Evolutionary conservation across 192 early-diverging fungal species (phyloP).

Genomic region (Backusella psychrophila): DNA sequence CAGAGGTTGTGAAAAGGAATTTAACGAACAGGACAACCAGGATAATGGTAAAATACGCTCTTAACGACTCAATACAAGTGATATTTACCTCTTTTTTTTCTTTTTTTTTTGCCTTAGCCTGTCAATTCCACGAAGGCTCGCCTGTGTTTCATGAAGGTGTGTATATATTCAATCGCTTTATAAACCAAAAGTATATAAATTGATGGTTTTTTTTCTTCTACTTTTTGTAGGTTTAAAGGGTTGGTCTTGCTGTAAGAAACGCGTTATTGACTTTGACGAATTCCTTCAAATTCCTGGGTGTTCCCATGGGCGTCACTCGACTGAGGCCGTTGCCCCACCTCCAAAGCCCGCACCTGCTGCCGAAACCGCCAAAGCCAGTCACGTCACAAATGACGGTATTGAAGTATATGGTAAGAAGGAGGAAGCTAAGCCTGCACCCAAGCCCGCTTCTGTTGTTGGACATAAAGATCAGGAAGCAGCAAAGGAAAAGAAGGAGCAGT

Average conservation of each 20-base stretch:
- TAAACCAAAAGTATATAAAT: not conserved
- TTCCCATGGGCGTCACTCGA: conserved; percentile 70
- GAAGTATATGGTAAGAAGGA: conserved; percentile 39
- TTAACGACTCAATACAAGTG: not conserved
- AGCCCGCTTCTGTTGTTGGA: conserved; percentile 14
- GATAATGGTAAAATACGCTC: conserved; percentile 43
- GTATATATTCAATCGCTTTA: conserved; percentile 39
- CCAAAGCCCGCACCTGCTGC: conserved; percentile 19
- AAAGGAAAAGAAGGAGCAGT: conserved; percentile 57
- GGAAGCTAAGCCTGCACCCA: conserved; percentile 25
- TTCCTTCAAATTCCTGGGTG: conserved; percentile 92
- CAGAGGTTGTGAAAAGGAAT: conserved; percentile 87
- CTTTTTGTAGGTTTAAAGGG: conserved; percentile 60
- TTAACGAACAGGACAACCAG: conserved; percentile 68
- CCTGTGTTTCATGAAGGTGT: conserved; percentile 96
- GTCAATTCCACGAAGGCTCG: conserved; percentile 84
- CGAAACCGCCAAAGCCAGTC: conserved; percentile 27
- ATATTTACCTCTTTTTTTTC: no score
- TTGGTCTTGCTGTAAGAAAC: conserved; percentile 93
- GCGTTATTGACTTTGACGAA: conserved; percentile 88
- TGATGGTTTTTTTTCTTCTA: not conserved
- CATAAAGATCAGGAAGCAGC: conserved; percentile 27
- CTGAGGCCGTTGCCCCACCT: conserved; percentile 26
- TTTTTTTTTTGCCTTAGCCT: conserved; percentile 40
- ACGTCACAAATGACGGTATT: conserved; percentile 31